A percentile compares a stretch with the other conserved stretches of the same genome.
Conservation (phyloP, 176 grass and related monocot species). For the Oryza nivara region DNA sequence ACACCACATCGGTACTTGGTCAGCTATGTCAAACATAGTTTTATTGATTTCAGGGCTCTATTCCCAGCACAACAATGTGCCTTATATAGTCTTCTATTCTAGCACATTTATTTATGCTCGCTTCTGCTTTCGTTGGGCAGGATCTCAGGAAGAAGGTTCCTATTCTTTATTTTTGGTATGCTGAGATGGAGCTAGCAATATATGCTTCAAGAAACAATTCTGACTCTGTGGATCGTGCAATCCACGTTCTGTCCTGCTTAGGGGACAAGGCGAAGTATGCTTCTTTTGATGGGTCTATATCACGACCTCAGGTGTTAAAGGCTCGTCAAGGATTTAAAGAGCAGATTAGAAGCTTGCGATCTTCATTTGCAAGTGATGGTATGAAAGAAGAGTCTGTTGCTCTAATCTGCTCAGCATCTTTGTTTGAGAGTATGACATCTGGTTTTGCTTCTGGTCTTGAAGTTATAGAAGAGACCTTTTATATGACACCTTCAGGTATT, state of each 20-base stretch:
- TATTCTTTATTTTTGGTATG: constrained; percentile 87
- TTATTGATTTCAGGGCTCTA: constrained; percentile 12
- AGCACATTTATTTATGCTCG: constrained; percentile 13
- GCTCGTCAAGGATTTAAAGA: constrained; percentile 97
- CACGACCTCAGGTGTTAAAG: constrained; percentile 72
- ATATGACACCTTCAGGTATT: constrained; percentile 69
- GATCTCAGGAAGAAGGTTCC: constrained; percentile 71
- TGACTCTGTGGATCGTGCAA: constrained; percentile 63
- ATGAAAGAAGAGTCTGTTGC: constrained; percentile 76
- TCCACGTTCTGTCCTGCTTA: constrained; percentile 86
- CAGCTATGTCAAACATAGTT: neutral
- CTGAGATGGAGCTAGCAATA: constrained; percentile 69
- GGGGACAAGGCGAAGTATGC: constrained; percentile 73
- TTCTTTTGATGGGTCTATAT: constrained; percentile 59
- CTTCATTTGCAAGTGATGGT: constrained; percentile 47
- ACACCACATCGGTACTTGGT: neutral
- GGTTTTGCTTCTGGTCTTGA: constrained; percentile 77
- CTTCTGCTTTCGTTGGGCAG: constrained; percentile 49
- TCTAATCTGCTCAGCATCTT: constrained; percentile 77
- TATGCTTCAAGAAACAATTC: constrained; percentile 51
- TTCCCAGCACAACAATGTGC: constrained; percentile 2
- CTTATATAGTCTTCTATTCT: neutral
- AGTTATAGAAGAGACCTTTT: constrained; percentile 79
- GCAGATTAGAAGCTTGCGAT: constrained; percentile 69
- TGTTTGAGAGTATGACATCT: constrained; percentile 85